Conservation (phyloP, 768 basidiomycete genomes). For the Amanita fuliginea region DNA sequence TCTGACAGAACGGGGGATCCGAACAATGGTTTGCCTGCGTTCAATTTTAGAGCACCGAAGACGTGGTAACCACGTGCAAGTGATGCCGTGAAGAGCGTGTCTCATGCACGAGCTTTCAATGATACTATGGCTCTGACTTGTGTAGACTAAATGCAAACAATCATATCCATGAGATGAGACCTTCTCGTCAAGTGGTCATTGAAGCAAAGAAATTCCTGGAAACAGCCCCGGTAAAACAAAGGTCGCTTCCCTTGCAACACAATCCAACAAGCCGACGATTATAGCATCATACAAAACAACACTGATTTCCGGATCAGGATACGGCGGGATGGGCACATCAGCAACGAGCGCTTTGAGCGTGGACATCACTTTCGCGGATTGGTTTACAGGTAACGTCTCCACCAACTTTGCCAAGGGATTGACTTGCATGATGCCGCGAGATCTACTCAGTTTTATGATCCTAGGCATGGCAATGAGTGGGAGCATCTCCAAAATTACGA, state of each 20-base stretch:
- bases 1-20: too few relatives aligned
- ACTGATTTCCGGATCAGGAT: constrained; percentile 12
- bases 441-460: neutral
- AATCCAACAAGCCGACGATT: constrained; percentile 15
- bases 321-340: constrained; percentile 3
- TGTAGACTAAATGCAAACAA: too few relatives aligned
- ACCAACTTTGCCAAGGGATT: constrained; percentile 8
- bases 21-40: too few relatives aligned
- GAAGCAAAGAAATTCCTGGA: neutral
- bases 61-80: too few relatives aligned
- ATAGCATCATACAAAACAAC: constrained; percentile 16
- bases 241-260: constrained; percentile 11
- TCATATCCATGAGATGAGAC: too few relatives aligned
- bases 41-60: too few relatives aligned
- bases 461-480: neutral
- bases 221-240: constrained; percentile 9
- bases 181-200: too few relatives aligned
- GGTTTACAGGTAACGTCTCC: constrained; percentile 9
- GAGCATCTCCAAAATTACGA: neutral
- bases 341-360: constrained; percentile 11
- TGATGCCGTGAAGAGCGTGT: too few relatives aligned
- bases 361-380: constrained; percentile 15
- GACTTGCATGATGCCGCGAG: too few relatives aligned
- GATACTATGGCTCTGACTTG: too few relatives aligned
- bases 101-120: too few relatives aligned